Conservation (phyloP, 441 rosid species). For the Brassica balearica region DNA sequence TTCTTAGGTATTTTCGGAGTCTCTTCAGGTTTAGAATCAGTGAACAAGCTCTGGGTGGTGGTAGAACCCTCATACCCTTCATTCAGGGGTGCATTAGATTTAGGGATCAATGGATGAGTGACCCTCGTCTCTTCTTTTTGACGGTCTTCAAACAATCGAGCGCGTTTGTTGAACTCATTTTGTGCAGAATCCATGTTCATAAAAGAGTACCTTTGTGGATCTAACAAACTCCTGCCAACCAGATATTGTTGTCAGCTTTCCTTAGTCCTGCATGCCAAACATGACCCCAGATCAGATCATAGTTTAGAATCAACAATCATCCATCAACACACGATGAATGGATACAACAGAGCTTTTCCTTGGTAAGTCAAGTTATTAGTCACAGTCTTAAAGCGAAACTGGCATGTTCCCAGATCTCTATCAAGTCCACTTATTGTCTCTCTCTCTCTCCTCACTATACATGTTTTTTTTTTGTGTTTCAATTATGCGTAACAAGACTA, state of each 20-base stretch:
- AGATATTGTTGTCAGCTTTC: slow-evolving; percentile 71
- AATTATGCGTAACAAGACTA: background rate
- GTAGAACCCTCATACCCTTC: slow-evolving; percentile 52
- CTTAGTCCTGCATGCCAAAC: slow-evolving; percentile 78
- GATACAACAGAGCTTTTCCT: background rate
- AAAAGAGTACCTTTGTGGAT: slow-evolving; percentile 58
- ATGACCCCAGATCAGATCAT: slow-evolving; percentile 54
- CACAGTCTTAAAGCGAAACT: slow-evolving; percentile 64
- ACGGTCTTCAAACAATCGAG: slow-evolving; percentile 70
- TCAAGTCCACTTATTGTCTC: slow-evolving; percentile 9
- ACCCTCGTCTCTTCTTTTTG: slow-evolving; percentile 66
- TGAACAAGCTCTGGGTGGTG: slow-evolving; percentile 61
- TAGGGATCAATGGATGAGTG: slow-evolving; percentile 43
- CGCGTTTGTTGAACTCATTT: slow-evolving; percentile 55
- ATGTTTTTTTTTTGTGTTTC: background rate
- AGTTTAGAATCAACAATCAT: too few species aligned
- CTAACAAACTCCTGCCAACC: too few species aligned
- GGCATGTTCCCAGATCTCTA: background rate
- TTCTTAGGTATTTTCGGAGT: slow-evolving; percentile 57
- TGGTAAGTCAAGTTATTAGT: slow-evolving; percentile 51
- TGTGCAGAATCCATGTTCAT: slow-evolving; percentile 39
- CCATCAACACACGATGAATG: too few species aligned
- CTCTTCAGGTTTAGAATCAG: slow-evolving; percentile 56
- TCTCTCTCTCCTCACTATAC: slow-evolving; percentile 8
- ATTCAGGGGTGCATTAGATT: slow-evolving; percentile 40